Conservation (phyloP, 768 basidiomycete species). For the Lentinula edodes region DNA sequence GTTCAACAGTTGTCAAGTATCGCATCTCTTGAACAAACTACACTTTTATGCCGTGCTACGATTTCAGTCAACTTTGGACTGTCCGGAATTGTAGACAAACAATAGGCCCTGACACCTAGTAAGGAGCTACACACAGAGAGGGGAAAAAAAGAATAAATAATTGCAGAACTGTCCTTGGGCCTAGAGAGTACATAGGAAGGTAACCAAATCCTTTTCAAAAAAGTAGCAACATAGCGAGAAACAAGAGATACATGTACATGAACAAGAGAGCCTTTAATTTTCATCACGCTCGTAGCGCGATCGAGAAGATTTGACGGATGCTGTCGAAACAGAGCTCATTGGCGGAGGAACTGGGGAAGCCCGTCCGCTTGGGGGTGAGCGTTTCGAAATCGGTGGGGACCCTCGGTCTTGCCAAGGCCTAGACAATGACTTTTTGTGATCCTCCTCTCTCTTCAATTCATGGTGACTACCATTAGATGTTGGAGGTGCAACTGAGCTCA, state of each 20-base stretch:
- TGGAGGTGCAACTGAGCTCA: not conserved
- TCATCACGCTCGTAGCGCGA: not conserved
- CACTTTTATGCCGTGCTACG: no score
- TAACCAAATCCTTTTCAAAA: not conserved
- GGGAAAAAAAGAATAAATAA: not conserved
- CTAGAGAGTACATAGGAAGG: not conserved
- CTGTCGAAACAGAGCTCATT: not conserved
- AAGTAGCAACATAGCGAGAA: not conserved
- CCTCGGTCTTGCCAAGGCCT: conserved; percentile 1
- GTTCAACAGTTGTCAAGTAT: no score
- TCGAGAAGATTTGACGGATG: not conserved
- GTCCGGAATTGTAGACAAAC: no score
- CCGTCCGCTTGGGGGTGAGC: not conserved
- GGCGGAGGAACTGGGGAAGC: not conserved
- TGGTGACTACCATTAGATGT: not conserved
- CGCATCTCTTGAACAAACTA: no score
- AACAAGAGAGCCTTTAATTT: not conserved
- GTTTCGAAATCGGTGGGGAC: not conserved
- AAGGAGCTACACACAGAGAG: no score
- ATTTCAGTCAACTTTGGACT: no score
- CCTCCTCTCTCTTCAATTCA: not conserved
- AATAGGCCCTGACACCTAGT: no score
- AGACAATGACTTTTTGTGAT: not conserved
- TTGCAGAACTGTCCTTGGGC: not conserved
- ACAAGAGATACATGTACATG: not conserved